A percentile compares a stretch with the other conserved stretches of the same genome.
These are phyloP conservation scores for Lepidium africanum DNA, from an alignment of 345 rosid species.

Conservation along the genomic window DNA sequence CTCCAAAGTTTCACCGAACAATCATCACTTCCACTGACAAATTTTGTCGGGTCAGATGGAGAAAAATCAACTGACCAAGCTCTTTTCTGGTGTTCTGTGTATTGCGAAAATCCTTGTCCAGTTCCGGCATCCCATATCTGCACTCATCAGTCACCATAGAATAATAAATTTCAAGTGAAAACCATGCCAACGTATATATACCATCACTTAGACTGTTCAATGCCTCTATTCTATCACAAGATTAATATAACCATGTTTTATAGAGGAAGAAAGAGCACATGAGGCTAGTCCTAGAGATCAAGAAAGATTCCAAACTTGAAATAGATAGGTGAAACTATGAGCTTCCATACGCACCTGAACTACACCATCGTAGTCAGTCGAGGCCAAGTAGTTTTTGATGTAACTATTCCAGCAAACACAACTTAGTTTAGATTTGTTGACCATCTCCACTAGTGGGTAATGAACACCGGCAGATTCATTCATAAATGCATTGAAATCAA, in stretches of 20 bases:
- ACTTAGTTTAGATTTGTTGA: conserved; percentile 71
- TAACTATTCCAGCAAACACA: conserved; percentile 91
- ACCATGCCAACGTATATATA: conserved; percentile 6
- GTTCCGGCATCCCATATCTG: conserved; percentile 89
- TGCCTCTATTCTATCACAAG: not conserved
- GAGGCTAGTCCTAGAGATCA: not conserved
- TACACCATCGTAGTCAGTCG: conserved; percentile 80
- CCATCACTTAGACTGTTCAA: not conserved
- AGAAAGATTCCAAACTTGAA: not conserved
- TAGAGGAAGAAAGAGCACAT: not conserved
- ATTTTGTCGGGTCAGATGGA: conserved; percentile 62
- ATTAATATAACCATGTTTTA: not conserved
- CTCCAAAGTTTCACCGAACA: conserved; percentile 84
- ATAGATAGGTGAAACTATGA: not conserved
- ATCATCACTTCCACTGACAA: conserved; percentile 94
- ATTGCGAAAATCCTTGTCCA: conserved; percentile 62
- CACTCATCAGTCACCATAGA: conserved; percentile 29
- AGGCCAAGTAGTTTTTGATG: conserved; percentile 82
- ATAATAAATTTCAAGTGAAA: conserved; percentile 13
- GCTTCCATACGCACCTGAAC: conserved; percentile 50
- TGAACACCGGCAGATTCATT: conserved; percentile 66
- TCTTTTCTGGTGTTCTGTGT: conserved; percentile 69
- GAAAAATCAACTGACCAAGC: conserved; percentile 98
- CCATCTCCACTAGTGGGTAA: conserved; percentile 79
- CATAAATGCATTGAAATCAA: conserved; percentile 60